Percentiles rank a stretch among this genome's conserved stretches.
Evolutionary conservation across 768 basidiomycete species (phyloP).

Genomic region (Macrolepiota fuliginosa): DNA sequence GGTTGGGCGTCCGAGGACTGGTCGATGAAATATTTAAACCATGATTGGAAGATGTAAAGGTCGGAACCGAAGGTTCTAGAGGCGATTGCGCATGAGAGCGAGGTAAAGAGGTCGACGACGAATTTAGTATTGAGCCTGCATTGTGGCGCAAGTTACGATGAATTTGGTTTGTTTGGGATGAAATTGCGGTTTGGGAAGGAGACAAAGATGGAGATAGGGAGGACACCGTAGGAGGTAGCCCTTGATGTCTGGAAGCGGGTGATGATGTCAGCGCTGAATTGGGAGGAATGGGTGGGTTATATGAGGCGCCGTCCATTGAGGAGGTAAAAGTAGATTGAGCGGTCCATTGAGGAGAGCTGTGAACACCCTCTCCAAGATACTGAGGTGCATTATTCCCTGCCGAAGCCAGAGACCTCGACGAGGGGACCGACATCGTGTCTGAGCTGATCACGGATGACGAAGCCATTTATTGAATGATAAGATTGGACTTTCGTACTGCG

Average conservation of each 20-base stretch:
- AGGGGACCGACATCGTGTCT: slow-evolving; percentile 19
- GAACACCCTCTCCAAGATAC: slow-evolving; percentile 23
- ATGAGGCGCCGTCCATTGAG: slow-evolving; percentile 15
- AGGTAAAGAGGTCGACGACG: slow-evolving; percentile 28
- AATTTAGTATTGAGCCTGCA: slow-evolving; percentile 44
- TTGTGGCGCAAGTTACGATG: slow-evolving; percentile 42
- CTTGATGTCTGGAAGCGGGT: slow-evolving; percentile 50
- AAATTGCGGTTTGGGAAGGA: slow-evolving; percentile 48
- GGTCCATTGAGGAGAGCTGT: slow-evolving; percentile 17
- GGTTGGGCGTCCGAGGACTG: slow-evolving; percentile 68
- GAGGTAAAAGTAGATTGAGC: slow-evolving; percentile 20
- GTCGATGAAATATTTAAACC: slow-evolving; percentile 48
- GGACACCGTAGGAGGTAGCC: slow-evolving; percentile 50
- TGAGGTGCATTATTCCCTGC: slow-evolving; percentile 17
- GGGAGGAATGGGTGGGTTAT: slow-evolving; percentile 25
- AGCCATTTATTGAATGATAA: slow-evolving; percentile 19
- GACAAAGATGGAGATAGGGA: slow-evolving; percentile 28
- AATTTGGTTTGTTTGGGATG: slow-evolving; percentile 32
- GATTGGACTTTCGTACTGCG: slow-evolving; percentile 16
- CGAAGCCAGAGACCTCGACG: slow-evolving; percentile 22
- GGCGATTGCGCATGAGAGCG: slow-evolving; percentile 38
- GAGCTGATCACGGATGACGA: slow-evolving; percentile 15
- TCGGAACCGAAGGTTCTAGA: slow-evolving; percentile 61
- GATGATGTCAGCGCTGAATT: slow-evolving; percentile 51
- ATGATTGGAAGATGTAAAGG: slow-evolving; percentile 46